Percentiles rank a stretch among this genome's conserved stretches.
phyloP scores from a whole-genome alignment of 345 rosid genomes.

The Arabis hirsuta region DNA sequence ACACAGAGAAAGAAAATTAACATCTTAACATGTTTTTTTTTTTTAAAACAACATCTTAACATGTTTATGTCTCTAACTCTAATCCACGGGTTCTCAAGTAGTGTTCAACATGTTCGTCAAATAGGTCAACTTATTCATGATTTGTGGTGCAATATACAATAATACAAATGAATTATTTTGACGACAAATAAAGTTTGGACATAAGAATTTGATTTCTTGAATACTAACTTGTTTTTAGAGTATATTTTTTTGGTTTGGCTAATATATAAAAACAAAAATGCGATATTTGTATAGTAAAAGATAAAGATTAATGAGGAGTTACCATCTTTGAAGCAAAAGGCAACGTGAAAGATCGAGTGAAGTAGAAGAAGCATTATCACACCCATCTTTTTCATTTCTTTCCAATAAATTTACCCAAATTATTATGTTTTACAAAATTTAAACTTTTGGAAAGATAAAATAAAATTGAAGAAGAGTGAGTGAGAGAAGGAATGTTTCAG shows the following conservation, averaged over 20 bases:
- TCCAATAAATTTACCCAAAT: neutral
- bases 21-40: no score
- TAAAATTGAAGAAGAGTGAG: neutral
- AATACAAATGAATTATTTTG: neutral
- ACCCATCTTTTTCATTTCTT: conserved; percentile 47
- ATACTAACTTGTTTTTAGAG: neutral
- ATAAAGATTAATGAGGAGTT: neutral
- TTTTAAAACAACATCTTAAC: no score
- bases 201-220: neutral
- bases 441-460: neutral
- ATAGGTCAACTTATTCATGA: conserved; percentile 1
- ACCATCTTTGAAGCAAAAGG: conserved; percentile 61
- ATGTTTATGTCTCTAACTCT: neutral
- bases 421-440: neutral
- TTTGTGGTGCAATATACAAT: neutral
- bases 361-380: conserved; percentile 52
- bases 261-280: neutral
- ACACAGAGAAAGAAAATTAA: neutral
- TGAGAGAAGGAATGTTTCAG: neutral
- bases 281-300: neutral
- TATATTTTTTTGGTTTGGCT: neutral
- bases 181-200: neutral
- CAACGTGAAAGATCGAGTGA: conserved; percentile 45
- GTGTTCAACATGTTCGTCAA: conserved; percentile 16
- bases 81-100: conserved; percentile 3